A percentile compares a stretch with the other conserved stretches of the same genome.
phyloP scores from a whole-genome alignment of 225 moss, liverwort and hornwort genomes.

The Pseudoscleropodium purum region DNA sequence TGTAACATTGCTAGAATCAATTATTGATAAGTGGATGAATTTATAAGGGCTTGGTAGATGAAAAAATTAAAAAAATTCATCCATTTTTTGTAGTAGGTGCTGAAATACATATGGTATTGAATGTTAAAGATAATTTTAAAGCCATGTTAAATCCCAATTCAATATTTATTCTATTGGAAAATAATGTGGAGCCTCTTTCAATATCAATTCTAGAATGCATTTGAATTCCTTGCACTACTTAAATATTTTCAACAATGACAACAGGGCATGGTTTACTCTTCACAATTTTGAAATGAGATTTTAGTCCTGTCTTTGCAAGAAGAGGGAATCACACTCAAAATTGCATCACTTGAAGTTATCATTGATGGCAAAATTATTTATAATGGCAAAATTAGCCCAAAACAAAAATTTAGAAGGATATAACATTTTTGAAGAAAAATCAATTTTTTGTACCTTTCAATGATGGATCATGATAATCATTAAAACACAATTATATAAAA shows the following conservation, averaged over 20 bases:
- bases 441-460: neutral
- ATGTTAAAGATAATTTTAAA: neutral
- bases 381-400: neutral
- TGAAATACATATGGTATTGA: neutral
- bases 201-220: neutral
- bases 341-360: neutral
- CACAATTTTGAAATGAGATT: neutral
- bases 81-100: rapidly evolving
- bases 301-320: neutral
- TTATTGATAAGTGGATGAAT: neutral
- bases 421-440: neutral
- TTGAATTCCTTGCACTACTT: neutral
- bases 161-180: neutral
- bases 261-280: too few species aligned
- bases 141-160: neutral
- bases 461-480: neutral
- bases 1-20: neutral
- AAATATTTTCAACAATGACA: neutral
- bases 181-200: neutral
- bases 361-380: neutral
- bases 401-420: neutral
- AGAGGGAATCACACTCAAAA: neutral
- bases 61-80: too few species aligned
- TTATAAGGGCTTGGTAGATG: rapidly evolving
- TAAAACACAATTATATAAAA: neutral